Evolutionary conservation across 208 protist genomes (phyloP).

Genomic region (Dictyostelium gargantuum): DNA sequence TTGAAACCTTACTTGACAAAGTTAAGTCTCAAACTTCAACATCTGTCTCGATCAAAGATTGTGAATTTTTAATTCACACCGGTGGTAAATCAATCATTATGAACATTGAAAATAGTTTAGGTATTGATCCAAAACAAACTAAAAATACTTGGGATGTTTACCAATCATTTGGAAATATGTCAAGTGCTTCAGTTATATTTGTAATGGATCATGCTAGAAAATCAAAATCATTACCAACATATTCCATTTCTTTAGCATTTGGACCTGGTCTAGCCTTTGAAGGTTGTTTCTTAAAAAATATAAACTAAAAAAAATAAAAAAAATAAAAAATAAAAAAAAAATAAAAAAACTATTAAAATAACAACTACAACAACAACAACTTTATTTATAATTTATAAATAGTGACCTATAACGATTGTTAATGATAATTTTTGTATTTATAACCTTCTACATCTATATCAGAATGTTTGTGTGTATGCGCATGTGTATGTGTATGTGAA

Average conservation of each 20-base stretch:
- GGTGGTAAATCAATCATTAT: slow-evolving; percentile 28
- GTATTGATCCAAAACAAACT: neutral
- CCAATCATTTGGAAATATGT: slow-evolving; percentile 45
- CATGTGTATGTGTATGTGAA: neutral
- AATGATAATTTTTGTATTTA: too few species aligned
- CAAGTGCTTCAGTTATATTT: slow-evolving; percentile 27
- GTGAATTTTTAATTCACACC: slow-evolving; percentile 42
- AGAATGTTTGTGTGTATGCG: neutral
- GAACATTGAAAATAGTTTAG: neutral
- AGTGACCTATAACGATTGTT: too few species aligned
- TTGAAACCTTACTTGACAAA: neutral
- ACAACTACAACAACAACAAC: too few species aligned
- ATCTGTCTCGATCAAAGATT: neutral
- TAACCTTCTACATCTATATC: too few species aligned
- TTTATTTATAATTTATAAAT: too few species aligned
- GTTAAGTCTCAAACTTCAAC: neutral
- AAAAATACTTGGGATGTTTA: slow-evolving; percentile 28
- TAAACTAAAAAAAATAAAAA: neutral
- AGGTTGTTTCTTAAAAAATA: slow-evolving; percentile 53
- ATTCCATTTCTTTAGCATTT: slow-evolving; percentile 34
- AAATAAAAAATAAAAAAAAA: neutral
- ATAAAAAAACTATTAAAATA: neutral
- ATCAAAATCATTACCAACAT: neutral
- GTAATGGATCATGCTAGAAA: slow-evolving; percentile 32
- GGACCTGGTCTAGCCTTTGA: slow-evolving; percentile 48